phyloP scores from a whole-genome alignment of 139 green algal genomes.

The Closterium sp. region DNA sequence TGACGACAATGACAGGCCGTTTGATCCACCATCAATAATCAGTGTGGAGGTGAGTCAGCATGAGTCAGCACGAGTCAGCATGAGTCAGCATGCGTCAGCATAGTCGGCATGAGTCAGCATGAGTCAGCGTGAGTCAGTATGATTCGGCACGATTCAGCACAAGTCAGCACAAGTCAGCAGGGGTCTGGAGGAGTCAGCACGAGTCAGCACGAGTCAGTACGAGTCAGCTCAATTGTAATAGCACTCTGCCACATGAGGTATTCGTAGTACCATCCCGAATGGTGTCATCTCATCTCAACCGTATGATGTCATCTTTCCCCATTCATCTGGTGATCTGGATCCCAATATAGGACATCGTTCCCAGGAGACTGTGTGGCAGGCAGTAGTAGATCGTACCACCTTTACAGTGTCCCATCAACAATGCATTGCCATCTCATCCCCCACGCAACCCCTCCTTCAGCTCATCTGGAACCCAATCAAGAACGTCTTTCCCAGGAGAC shows the following conservation, averaged over 20 bases:
- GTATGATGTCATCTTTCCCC: no score
- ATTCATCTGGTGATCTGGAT: neutral
- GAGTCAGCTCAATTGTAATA: neutral
- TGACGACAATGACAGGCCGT: conserved; percentile 66
- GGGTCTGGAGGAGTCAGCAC: neutral
- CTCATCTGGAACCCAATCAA: no score
- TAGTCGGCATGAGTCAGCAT: neutral
- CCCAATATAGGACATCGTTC: neutral
- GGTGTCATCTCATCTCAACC: no score
- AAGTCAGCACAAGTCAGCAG: neutral
- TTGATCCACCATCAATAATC: conserved; percentile 68
- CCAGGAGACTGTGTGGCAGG: neutral
- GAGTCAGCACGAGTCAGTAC: neutral
- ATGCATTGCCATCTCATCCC: neutral
- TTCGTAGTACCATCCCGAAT: no score
- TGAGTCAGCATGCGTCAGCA: neutral
- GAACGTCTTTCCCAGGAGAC: no score
- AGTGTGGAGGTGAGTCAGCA: conserved; percentile 33
- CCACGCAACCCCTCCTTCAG: no score
- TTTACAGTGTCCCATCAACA: neutral
- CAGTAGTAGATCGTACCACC: no score
- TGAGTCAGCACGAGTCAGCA: neutral
- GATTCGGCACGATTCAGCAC: neutral
- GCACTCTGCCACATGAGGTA: no score
- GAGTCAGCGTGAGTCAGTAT: neutral